Conservation (phyloP, 345 rosid genomes). For the Acer saccharum region DNA sequence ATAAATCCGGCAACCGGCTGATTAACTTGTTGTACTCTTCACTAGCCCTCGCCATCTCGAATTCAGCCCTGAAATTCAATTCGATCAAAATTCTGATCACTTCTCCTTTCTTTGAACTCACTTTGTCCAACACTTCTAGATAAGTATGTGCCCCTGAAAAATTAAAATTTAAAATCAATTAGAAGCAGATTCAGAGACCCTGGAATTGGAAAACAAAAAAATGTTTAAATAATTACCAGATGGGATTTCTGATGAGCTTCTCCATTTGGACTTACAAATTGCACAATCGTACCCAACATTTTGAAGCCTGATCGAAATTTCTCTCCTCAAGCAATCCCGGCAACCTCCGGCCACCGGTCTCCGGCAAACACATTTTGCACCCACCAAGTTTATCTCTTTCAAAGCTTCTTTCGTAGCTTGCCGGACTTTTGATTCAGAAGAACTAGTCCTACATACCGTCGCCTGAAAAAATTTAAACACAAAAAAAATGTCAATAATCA, state of each 20-base stretch:
- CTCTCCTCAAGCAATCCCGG: conserved; percentile 58
- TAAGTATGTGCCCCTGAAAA: conserved; percentile 64
- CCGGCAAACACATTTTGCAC: conserved; percentile 51
- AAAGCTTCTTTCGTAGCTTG: conserved; percentile 62
- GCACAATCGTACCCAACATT: conserved; percentile 55
- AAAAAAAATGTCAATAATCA: not conserved
- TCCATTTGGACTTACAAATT: conserved; percentile 85
- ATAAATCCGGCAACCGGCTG: conserved; percentile 58
- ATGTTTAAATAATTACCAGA: conserved; percentile 53
- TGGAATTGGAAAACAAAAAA: not conserved
- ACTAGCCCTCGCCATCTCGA: conserved; percentile 76
- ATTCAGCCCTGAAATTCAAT: conserved; percentile 69
- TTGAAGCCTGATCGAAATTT: conserved; percentile 55
- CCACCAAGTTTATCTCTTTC: conserved; percentile 35
- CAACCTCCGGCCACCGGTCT: conserved; percentile 49
- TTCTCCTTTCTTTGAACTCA: conserved; percentile 48
- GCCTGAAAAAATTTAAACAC: conserved; percentile 41
- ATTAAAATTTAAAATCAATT: not conserved
- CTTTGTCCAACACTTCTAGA: conserved; percentile 62
- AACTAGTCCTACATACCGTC: conserved; percentile 58
- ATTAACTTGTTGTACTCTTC: conserved; percentile 62
- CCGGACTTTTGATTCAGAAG: conserved; percentile 67
- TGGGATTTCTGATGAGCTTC: conserved; percentile 61
- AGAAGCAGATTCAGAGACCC: not conserved
- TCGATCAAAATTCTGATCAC: conserved; percentile 63